phyloP scores from a whole-genome alignment of 192 early-diverging fungal species.

The Powellomyces hirtus region DNA sequence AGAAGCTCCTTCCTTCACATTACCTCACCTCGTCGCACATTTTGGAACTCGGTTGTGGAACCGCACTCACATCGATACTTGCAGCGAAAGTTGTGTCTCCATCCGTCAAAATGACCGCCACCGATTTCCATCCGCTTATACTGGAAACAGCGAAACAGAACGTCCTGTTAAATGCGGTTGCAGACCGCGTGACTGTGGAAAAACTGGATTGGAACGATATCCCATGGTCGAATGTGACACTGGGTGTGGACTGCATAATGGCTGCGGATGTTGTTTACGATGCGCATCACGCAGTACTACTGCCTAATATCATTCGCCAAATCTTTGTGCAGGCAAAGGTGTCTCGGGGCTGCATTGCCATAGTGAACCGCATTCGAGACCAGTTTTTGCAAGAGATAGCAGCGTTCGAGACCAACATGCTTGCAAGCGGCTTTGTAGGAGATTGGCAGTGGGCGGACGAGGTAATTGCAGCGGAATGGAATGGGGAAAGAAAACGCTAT shows the following conservation, averaged over 20 bases:
- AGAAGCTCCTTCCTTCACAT: neutral
- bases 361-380: slow-evolving; percentile 15
- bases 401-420: slow-evolving; percentile 18
- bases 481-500: neutral
- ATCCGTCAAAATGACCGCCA: slow-evolving; percentile 4
- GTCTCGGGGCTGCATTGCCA: neutral
- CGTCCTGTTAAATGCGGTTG: neutral
- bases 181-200: neutral
- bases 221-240: neutral
- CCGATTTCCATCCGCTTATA: slow-evolving; percentile 15
- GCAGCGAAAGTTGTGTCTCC: slow-evolving; percentile 10
- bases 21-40: neutral
- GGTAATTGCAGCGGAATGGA: neutral
- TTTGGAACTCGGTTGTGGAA: slow-evolving; percentile 23
- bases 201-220: slow-evolving; percentile 14
- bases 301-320: slow-evolving; percentile 8
- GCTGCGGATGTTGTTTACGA: slow-evolving; percentile 26
- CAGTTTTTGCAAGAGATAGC: slow-evolving; percentile 9
- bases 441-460: slow-evolving; percentile 9
- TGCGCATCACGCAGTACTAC: slow-evolving; percentile 4
- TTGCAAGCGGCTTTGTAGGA: neutral
- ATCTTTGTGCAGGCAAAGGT: neutral
- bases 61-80: slow-evolving; percentile 8
- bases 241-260: slow-evolving; percentile 2
- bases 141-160: slow-evolving; percentile 7